These are phyloP conservation scores for Pontederia paniculata DNA, from an alignment of 176 grass and related monocot species.

Conservation along the genomic window DNA sequence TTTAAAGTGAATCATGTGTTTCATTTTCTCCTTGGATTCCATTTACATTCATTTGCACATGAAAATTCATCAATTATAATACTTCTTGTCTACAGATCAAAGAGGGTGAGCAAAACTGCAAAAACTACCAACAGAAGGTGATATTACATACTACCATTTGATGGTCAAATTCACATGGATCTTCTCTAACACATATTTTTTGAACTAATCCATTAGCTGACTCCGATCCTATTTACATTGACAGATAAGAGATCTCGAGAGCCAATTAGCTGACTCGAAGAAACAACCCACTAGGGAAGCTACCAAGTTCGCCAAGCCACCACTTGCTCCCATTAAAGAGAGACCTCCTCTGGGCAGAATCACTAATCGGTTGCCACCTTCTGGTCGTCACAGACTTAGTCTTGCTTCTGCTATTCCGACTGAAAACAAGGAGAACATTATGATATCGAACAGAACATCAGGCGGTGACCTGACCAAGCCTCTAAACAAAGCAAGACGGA, in stretches of 20 bases:
- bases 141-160: constrained; percentile 10
- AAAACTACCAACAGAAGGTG: constrained; percentile 65
- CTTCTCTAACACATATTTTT: not conserved
- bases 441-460: constrained; percentile 19
- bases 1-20: not conserved
- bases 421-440: constrained; percentile 69
- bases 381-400: constrained; percentile 31
- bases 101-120: constrained; percentile 61
- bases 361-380: constrained; percentile 28
- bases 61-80: constrained; percentile 14
- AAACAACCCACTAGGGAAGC: constrained; percentile 27
- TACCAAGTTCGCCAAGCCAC: constrained; percentile 43
- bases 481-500: constrained; percentile 44
- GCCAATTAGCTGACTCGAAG: constrained; percentile 46
- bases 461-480: constrained; percentile 21
- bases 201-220: not conserved
- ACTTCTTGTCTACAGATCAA: constrained; percentile 40
- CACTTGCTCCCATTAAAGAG: constrained; percentile 46
- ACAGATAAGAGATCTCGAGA: constrained; percentile 82
- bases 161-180: constrained; percentile 3
- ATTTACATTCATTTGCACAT: constrained; percentile 1
- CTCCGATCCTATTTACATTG: not conserved
- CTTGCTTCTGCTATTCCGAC: constrained; percentile 8
- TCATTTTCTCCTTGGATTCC: constrained; percentile 2
- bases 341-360: constrained; percentile 46